Base-by-base conservation (phyloP, 805 yeast genomes). In the Yarrowia keelungensis region DNA sequence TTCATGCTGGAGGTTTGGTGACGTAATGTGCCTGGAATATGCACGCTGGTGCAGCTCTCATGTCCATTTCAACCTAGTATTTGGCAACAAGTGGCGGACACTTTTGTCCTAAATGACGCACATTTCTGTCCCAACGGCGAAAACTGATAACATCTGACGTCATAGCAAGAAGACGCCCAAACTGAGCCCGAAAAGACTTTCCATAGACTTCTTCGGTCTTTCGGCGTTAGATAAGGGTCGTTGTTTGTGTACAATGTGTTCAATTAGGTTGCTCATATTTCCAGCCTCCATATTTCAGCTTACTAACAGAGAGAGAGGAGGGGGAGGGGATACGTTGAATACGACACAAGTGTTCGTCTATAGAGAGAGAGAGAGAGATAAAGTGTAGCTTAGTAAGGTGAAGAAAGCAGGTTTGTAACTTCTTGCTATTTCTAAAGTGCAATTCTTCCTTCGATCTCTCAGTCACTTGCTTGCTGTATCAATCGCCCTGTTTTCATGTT, bases 71-170 rank as follows among this genome's bases (percentile, higher is more conserved):
- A 50, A 35, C 43, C 12, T 35, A 15, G 15, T 9, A 9, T 35
- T 19, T 4, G 47, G 15, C 36, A 5, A 53, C 14, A 12, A 12
- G 12, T 35, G 58, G n/a, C 58, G 58, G 1, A 19, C 43, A 53
- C 58, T 53, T 53, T 53, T 53, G 58, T 53, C 58, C 10, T 22
- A 53, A 51, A 38, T 53, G 58, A 38, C 58, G 58, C 43, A 53
- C 58, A 53, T 19, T 53, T 36, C 2, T 53, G 58, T 53, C 58
- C 58, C 56, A 36, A 35, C 39, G 14, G 38, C 1, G 11, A 32
- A 8, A 4, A 16, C 53, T 3, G 56, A 51, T 51, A 38, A 38
- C 43, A 38, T 12, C 26, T 53, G 58, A 53, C 58, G 58, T 53
- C 58, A 53, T 53, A 53, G 58, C 58, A 53, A 53, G 41, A 7